A percentile compares a stretch with the other conserved stretches of the same genome.
Evolutionary conservation across 441 rosid species (phyloP).

Genomic region (Gossypium schwendimanii): DNA sequence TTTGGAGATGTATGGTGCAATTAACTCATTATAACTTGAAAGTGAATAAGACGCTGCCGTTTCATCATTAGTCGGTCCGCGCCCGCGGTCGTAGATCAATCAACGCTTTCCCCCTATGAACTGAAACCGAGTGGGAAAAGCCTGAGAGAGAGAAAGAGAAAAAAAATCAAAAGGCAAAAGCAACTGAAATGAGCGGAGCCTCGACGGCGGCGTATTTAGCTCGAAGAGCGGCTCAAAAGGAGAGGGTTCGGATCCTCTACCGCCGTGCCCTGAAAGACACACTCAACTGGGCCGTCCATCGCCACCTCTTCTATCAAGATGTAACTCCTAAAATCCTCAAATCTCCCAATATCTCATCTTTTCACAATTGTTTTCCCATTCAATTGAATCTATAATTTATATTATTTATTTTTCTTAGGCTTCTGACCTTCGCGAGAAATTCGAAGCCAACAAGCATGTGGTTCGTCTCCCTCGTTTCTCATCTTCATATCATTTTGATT

Average conservation of each 20-base stretch:
- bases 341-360: conserved; percentile 3
- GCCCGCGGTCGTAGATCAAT: background rate
- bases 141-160: conserved; percentile 7
- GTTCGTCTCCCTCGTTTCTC: conserved; percentile 31
- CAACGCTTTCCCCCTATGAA: background rate
- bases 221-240: conserved; percentile 85
- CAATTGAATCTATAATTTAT: background rate
- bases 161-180: conserved; percentile 26
- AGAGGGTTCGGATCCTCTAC: conserved; percentile 84
- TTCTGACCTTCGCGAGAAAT: conserved; percentile 63
- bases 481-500: background rate
- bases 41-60: background rate
- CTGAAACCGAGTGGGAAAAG: background rate
- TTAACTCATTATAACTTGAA: background rate
- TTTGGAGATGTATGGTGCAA: too few relatives aligned
- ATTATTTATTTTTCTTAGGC: conserved; percentile 36
- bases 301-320: conserved; percentile 81
- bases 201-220: conserved; percentile 63
- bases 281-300: conserved; percentile 96
- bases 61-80: background rate
- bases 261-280: conserved; percentile 89
- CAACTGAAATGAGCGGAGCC: conserved; percentile 56
- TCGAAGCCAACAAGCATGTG: conserved; percentile 72
- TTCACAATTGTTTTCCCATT: background rate
- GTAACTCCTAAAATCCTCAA: conserved; percentile 27